phyloP scores from a whole-genome alignment of 2,329 filamentous ascomycete genomes.

The Leptographium wingfieldii region DNA sequence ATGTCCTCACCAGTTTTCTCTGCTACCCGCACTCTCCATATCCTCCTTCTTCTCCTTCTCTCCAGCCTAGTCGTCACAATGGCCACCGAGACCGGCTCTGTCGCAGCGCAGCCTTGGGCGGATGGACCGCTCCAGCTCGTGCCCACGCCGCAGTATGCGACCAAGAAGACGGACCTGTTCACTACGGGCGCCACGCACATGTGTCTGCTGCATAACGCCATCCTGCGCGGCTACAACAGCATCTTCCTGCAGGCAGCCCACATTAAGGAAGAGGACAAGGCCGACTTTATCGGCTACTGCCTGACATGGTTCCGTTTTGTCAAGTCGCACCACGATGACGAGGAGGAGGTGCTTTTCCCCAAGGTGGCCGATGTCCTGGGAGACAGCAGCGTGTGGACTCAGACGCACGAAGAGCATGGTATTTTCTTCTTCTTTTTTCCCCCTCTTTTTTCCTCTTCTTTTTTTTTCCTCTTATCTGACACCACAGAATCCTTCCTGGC shows the following conservation, averaged over 20 bases:
- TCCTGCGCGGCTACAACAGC: constrained; percentile 51
- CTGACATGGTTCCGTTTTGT: constrained; percentile 48
- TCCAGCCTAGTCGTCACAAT: background rate
- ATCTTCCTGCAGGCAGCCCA: constrained; percentile 47
- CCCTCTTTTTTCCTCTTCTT: background rate
- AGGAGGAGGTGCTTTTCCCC: constrained; percentile 43
- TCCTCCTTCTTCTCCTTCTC: background rate
- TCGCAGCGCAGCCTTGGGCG: constrained; percentile 29
- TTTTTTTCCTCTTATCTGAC: background rate
- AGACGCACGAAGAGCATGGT: constrained; percentile 42
- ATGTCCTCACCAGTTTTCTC: background rate
- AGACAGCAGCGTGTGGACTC: constrained; percentile 36
- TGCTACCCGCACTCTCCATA: background rate
- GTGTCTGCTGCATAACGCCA: constrained; percentile 47
- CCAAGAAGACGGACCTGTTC: constrained; percentile 45
- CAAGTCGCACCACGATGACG: constrained; percentile 47
- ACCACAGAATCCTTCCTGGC: constrained; percentile 32
- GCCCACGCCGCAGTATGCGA: constrained; percentile 38
- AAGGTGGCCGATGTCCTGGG: constrained; percentile 38
- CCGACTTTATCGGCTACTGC: constrained; percentile 44
- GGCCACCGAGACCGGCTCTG: background rate
- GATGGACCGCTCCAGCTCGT: constrained; percentile 42
- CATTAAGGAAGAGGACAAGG: constrained; percentile 32
- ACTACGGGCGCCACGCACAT: constrained; percentile 48
- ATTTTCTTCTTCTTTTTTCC: background rate